Conservation (phyloP, 257 asterid species). For the Capsicum pubescens region DNA sequence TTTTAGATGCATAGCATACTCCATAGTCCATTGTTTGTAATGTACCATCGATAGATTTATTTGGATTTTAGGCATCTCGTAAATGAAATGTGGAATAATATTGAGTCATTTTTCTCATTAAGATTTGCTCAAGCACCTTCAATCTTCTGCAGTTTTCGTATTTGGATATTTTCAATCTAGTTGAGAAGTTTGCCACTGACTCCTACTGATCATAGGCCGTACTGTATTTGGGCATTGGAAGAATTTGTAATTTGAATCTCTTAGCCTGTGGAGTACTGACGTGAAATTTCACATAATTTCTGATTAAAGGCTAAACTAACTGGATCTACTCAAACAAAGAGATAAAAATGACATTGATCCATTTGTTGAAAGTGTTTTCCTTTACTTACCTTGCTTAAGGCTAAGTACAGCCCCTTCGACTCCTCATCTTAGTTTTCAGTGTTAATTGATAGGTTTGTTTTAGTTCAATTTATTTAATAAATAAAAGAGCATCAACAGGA, state of each 20-base stretch:
- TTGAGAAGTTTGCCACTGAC: background rate
- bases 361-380: conserved; percentile 18
- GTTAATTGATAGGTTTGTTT: background rate
- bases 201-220: conserved; percentile 10
- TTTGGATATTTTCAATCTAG: background rate
- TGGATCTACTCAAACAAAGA: background rate
- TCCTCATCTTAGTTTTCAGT: background rate
- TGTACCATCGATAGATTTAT: background rate
- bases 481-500: background rate
- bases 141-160: background rate
- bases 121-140: background rate
- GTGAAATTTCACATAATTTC: background rate
- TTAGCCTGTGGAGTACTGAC: conserved; percentile 1
- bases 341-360: background rate
- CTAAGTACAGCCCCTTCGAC: conserved; percentile 4
- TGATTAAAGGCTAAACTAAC: background rate
- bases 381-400: conserved; percentile 14
- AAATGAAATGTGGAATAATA: conserved; percentile 8
- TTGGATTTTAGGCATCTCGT: background rate
- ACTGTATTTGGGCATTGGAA: background rate
- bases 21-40: background rate
- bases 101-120: conserved; percentile 5
- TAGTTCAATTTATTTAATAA: background rate
- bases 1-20: background rate
- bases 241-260: background rate